Percentiles rank a stretch among this genome's conserved stretches.
Conservation (phyloP, 495 filamentous ascomycete genomes). For the Penicillium salamii region DNA sequence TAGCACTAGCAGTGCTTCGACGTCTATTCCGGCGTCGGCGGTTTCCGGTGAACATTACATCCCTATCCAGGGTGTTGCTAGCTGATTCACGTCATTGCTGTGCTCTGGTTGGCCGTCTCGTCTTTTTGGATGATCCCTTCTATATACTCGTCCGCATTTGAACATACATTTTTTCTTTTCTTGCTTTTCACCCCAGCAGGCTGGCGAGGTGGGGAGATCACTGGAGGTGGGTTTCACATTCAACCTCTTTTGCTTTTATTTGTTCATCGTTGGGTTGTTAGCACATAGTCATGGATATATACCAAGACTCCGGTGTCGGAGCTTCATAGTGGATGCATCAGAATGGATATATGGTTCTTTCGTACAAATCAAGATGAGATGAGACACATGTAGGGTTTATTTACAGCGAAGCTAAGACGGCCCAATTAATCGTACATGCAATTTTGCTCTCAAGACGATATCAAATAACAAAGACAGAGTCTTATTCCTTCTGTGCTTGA, state of each 20-base stretch:
- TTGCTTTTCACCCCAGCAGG: conserved; percentile 15
- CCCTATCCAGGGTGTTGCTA: conserved; percentile 20
- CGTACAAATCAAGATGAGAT: not conserved
- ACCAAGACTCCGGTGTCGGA: not conserved
- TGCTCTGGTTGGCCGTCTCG: not conserved
- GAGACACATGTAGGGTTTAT: not conserved
- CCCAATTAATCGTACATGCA: not conserved
- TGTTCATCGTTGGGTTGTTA: conserved; percentile 4
- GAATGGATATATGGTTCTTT: not conserved
- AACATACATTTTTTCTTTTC: conserved; percentile 11
- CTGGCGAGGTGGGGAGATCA: conserved; percentile 14
- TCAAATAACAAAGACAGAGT: not conserved
- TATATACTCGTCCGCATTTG: not conserved
- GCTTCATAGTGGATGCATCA: not conserved
- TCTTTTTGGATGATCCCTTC: not conserved
- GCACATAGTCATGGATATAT: conserved; percentile 4
- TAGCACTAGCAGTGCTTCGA: conserved; percentile 21
- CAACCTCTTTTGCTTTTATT: not conserved
- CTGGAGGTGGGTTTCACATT: not conserved
- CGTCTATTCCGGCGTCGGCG: conserved; percentile 14
- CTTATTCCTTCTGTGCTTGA: not conserved
- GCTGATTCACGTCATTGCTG: conserved; percentile 1
- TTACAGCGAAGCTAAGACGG: not conserved
- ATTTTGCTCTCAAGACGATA: not conserved
- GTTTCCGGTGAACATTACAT: conserved; percentile 16